Percentiles rank a stretch among this genome's conserved stretches.
Evolutionary conservation across 2,329 filamentous ascomycete species (phyloP).

Genomic region (Penicillium digitatum): DNA sequence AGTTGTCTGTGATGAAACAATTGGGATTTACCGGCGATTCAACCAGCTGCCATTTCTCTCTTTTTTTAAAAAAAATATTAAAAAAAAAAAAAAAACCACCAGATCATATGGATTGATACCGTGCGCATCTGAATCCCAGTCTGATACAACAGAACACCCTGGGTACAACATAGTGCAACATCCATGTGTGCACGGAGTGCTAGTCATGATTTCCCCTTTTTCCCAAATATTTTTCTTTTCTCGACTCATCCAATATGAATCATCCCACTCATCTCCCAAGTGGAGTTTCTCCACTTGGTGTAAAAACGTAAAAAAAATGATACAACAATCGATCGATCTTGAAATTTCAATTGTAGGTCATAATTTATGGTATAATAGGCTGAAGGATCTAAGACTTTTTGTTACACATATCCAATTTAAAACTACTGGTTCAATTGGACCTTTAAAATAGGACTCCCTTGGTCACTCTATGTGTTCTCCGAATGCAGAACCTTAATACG

Average conservation of each 20-base stretch:
- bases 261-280: neutral
- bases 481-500: neutral
- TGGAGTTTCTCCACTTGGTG: neutral
- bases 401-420: neutral
- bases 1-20: neutral
- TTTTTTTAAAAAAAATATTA: too few species aligned
- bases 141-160: neutral
- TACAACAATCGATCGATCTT: neutral
- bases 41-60: neutral
- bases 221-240: neutral
- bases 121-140: neutral
- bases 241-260: neutral
- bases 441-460: neutral
- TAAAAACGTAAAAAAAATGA: neutral
- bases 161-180: neutral
- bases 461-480: neutral
- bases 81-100: too few species aligned
- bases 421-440: neutral
- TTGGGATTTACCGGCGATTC: neutral
- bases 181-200: neutral
- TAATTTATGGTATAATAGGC: too few species aligned
- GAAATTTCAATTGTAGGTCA: neutral
- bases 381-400: neutral
- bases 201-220: neutral
- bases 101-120: too few species aligned